Conservation (phyloP, 257 asterid genomes). For the Buddleja alternifolia region DNA sequence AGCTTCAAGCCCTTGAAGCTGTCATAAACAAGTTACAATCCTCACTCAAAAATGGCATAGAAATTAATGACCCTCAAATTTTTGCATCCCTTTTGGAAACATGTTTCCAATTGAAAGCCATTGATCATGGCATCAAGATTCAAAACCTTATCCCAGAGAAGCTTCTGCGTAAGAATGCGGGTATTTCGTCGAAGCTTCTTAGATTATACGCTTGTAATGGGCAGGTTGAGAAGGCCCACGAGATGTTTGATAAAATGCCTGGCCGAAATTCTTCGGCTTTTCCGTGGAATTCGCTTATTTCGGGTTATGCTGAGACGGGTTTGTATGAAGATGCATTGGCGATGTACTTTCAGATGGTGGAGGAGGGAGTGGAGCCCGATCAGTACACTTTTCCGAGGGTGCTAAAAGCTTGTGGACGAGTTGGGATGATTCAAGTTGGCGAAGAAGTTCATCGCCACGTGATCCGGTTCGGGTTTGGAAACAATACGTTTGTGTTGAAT, state of each 20-base stretch:
- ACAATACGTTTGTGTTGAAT: conserved; percentile 57
- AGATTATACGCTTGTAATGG: conserved; percentile 57
- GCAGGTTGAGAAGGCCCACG: conserved; percentile 64
- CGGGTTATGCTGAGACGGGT: conserved; percentile 70
- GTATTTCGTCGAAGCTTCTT: conserved; percentile 75
- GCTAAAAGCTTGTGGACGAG: conserved; percentile 81
- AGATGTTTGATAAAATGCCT: conserved; percentile 82
- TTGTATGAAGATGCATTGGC: conserved; percentile 80
- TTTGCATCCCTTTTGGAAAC: conserved; percentile 81
- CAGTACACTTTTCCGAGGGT: conserved; percentile 82
- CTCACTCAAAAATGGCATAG: conserved; percentile 54
- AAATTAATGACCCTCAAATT: conserved; percentile 61
- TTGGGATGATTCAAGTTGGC: conserved; percentile 66
- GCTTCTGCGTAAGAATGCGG: conserved; percentile 58
- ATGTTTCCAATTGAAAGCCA: conserved; percentile 62
- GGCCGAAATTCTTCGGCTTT: conserved; percentile 59
- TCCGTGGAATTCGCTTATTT: conserved; percentile 84
- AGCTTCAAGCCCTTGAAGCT: conserved; percentile 68
- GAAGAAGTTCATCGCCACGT: conserved; percentile 84
- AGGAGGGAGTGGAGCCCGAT: conserved; percentile 81
- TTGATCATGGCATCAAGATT: conserved; percentile 50
- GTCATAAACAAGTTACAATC: conserved; percentile 54
- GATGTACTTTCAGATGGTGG: conserved; percentile 87
- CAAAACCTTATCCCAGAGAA: conserved; percentile 64
- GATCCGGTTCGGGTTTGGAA: conserved; percentile 57